Evolutionary conservation across 2,329 filamentous ascomycete genomes (phyloP), one percentile per base, ranked within the genome.

Genomic region (Venturia carpophila): DNA sequence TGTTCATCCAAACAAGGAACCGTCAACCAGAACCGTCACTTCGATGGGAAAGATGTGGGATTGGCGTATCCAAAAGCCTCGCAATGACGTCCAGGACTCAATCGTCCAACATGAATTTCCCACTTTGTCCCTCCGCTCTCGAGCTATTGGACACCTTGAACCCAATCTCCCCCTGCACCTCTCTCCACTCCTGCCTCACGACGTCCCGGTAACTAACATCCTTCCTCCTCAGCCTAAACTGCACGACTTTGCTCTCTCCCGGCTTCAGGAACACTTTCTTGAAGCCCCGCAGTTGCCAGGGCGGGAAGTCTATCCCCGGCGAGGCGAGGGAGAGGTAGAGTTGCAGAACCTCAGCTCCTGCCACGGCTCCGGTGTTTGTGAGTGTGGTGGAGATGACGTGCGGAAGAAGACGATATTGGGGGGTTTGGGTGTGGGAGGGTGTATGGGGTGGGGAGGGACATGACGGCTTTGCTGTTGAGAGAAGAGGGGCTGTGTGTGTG

Each of bases 281-380:
- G 43, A 69, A 69, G 10, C 67, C 67, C 30, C 68, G 52, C 24
- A 77, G 69, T 68, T 76, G 74, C 68, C 71, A 73, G 2, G 72
- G 71, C 24, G 75, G 72, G 62, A 70, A 69, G 17, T 67, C 67
- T 24, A 55, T 43, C 17, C 73, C 71, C 41, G 71, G 69, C 1
- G 66, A 68, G 7, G 75, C 75, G 52, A 75, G 72, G 9, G 71
- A 71, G 7, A 77, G 67, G 67, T 76, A 76, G 34, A 77, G 68
- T 68, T 77, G 75, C 1, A 75, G 70, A 4, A 76, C 74, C 64
- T 77, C 75, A 5, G 75, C 73, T 60, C 74, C 75, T 7, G 70
- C 68, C 5, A 75, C 70, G 39, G 70, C 66, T 45, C 75, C 75
- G 13, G 69, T 71, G 68, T 77, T 77, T 11, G 68, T 71, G 64